Conservation (phyloP, 352 stramenopile species). For the Phytophthora sojae region DNA sequence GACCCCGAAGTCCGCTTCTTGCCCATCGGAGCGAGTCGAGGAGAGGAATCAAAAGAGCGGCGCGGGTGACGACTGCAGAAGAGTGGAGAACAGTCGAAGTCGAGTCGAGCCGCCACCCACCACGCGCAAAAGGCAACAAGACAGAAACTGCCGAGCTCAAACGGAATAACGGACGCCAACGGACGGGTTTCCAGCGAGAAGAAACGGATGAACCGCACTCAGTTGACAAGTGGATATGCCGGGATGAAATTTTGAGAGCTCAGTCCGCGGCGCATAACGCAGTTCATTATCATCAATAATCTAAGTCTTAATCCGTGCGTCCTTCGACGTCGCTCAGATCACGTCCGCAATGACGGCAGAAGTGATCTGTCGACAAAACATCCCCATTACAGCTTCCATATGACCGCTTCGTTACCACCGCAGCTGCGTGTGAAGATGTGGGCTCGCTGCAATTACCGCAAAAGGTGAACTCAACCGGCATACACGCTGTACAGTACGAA, state of each 20-base stretch:
- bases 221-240: too few relatives aligned
- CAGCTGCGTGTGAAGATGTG: neutral
- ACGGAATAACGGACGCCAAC: constrained; percentile 12
- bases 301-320: neutral
- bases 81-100: too few relatives aligned
- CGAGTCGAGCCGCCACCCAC: constrained; percentile 10
- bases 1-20: constrained; percentile 20
- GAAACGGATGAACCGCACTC: constrained; percentile 13
- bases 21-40: constrained; percentile 18
- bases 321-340: neutral
- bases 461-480: constrained; percentile 4
- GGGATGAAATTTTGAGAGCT: too few relatives aligned
- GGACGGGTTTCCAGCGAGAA: neutral
- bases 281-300: too few relatives aligned
- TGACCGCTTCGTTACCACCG: neutral
- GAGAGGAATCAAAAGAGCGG: neutral
- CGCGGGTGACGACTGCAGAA: constrained; percentile 8
- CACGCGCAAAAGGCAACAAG: too few relatives aligned
- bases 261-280: too few relatives aligned
- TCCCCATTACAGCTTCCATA: neutral
- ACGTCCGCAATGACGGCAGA: neutral
- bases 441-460: neutral
- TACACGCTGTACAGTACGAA: neutral
- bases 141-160: constrained; percentile 13
- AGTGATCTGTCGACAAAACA: neutral